A percentile compares a stretch with the other conserved stretches of the same genome.
phyloP scores from a whole-genome alignment of 2,329 filamentous ascomycete species.

The Diplodia corticola region DNA sequence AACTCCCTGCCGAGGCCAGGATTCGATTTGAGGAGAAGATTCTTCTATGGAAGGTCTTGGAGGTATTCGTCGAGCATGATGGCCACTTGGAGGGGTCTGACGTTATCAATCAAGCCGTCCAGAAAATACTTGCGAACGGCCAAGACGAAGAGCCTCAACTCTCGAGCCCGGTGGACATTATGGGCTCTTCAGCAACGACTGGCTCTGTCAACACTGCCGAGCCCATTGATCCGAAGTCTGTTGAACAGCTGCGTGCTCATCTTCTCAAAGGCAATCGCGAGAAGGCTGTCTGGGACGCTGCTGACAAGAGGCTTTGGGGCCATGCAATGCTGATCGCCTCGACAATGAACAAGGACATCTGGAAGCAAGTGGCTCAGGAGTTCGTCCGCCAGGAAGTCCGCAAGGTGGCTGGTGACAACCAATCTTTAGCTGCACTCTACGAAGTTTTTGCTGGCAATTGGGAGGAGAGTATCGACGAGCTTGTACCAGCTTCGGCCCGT shows the following conservation, averaged over 20 bases:
- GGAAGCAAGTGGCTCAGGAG: constrained; percentile 91
- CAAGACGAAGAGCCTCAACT: constrained; percentile 20
- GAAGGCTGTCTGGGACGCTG: constrained; percentile 89
- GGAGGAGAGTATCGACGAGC: constrained; percentile 92
- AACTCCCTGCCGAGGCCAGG: constrained; percentile 57
- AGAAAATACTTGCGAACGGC: constrained; percentile 60
- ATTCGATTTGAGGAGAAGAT: constrained; percentile 78
- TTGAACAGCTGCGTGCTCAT: constrained; percentile 71
- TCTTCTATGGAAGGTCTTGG: constrained; percentile 83
- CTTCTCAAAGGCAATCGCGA: constrained; percentile 82
- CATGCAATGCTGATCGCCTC: constrained; percentile 91
- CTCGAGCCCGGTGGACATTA: constrained; percentile 31
- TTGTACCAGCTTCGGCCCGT: constrained; percentile 88
- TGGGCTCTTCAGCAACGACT: constrained; percentile 33
- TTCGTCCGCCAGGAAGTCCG: constrained; percentile 96
- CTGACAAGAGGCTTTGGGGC: constrained; percentile 91
- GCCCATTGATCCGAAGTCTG: constrained; percentile 65
- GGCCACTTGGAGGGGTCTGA: constrained; percentile 74
- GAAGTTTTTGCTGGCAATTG: constrained; percentile 91
- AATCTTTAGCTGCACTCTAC: constrained; percentile 88
- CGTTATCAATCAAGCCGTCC: constrained; percentile 71
- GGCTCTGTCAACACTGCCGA: constrained; percentile 54
- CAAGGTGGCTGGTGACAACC: constrained; percentile 72
- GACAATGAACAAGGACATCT: constrained; percentile 70
- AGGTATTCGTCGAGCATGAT: constrained; percentile 81